Conservation (phyloP, 2,329 filamentous ascomycete species). For the Nemania diffusa region DNA sequence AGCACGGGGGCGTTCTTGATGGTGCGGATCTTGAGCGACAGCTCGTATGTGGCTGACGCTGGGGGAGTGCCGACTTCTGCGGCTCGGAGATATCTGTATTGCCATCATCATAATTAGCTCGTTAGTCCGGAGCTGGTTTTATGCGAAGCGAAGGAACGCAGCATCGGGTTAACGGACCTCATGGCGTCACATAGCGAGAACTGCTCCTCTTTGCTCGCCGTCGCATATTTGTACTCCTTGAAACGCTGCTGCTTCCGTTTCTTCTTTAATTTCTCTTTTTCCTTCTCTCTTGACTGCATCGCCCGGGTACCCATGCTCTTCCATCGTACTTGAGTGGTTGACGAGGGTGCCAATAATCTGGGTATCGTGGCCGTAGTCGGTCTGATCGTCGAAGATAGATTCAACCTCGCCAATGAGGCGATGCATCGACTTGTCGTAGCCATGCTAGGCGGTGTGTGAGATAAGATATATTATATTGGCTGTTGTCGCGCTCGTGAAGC, state of each 20-base stretch:
- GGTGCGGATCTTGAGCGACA: slow-evolving; percentile 84
- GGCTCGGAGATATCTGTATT: slow-evolving; percentile 84
- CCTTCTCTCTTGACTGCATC: slow-evolving; percentile 57
- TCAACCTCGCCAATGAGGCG: slow-evolving; percentile 64
- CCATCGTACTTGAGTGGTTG: slow-evolving; percentile 57
- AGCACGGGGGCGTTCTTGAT: slow-evolving; percentile 87
- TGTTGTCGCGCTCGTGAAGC: slow-evolving; percentile 38
- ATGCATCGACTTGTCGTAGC: slow-evolving; percentile 64
- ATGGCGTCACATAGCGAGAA: slow-evolving; percentile 93
- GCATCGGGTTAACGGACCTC: slow-evolving; percentile 65
- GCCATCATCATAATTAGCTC: slow-evolving; percentile 32
- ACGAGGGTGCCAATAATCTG: slow-evolving; percentile 59
- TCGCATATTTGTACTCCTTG: slow-evolving; percentile 70
- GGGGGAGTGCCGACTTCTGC: slow-evolving; percentile 88
- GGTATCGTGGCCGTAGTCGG: slow-evolving; percentile 58
- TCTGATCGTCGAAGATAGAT: slow-evolving; percentile 55
- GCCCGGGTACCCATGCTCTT: slow-evolving; percentile 47
- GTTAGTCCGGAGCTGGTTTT: not conserved
- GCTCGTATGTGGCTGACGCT: slow-evolving; percentile 83
- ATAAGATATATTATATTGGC: not conserved
- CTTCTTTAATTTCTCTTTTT: slow-evolving; percentile 64
- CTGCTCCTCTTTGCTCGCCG: slow-evolving; percentile 73
- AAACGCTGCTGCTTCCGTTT: slow-evolving; percentile 72
- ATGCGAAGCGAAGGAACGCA: not conserved
- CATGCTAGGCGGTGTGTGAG: slow-evolving; percentile 52